Conservation (phyloP, 1,284 basidiomycete species). For the Xanthoconium separans region DNA sequence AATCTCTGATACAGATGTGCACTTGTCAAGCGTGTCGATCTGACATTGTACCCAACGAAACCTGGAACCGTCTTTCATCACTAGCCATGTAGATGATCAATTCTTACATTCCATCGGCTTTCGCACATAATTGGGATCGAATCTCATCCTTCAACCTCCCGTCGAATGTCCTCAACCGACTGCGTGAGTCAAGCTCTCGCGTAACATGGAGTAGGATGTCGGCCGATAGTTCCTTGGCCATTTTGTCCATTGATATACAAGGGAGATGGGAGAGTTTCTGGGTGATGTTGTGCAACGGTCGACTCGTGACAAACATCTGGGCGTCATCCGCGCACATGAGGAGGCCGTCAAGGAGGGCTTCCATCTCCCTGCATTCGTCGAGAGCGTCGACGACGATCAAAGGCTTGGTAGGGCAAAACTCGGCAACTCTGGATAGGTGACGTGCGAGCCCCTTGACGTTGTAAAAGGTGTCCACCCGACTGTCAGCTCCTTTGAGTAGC, state of each 20-base stretch:
- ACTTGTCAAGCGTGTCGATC: constrained; percentile 5
- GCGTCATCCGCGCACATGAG: background rate
- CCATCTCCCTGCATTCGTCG: constrained; percentile 12
- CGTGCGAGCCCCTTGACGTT: background rate
- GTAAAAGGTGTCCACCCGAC: no score
- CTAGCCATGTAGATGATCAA: no score
- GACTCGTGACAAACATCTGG: constrained; percentile 13
- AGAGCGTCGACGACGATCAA: constrained; percentile 12
- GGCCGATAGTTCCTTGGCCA: background rate
- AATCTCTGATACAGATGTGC: constrained; percentile 6
- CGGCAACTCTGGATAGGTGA: background rate
- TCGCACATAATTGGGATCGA: background rate
- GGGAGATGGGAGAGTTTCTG: background rate
- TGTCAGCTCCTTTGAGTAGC: background rate
- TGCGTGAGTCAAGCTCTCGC: constrained; percentile 11
- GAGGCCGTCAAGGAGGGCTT: constrained; percentile 4
- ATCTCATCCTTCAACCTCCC: constrained; percentile 6
- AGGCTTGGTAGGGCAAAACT: background rate
- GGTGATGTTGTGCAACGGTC: constrained; percentile 8
- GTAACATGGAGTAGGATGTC: constrained; percentile 14
- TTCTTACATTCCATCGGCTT: constrained; percentile 14
- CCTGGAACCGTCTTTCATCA: no score
- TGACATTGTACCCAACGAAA: constrained; percentile 16
- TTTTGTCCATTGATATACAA: constrained; percentile 6
- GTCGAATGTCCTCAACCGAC: constrained; percentile 4